Evolutionary conservation across 2,329 filamentous ascomycete genomes (phyloP), one percentile per base, ranked within the genome.

Genomic region (Aureobasidium lini): DNA sequence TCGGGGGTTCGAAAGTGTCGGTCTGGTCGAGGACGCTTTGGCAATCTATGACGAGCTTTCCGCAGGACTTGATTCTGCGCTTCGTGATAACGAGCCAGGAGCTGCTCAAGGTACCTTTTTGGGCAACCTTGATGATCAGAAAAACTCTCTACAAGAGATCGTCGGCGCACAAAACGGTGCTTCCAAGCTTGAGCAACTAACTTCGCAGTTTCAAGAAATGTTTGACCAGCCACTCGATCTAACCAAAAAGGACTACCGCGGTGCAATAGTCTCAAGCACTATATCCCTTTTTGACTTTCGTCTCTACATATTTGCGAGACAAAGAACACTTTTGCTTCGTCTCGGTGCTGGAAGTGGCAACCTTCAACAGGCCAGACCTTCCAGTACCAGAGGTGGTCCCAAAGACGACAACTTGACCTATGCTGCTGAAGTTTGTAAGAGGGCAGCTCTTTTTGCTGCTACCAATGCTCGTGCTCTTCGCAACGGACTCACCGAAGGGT

Each of bases 201-300:
- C 46, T 36, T 37, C 11, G 10, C 49, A 48, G 40, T 43, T 57
- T 36, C 29, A 49, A 37, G 58, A 65, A 59, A 49, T 64, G 16
- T 67, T 72, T 31, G 67, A 69, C 11, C 69, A 67, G 40, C 73
- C 73, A 1, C 70, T 77, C 18, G 70, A 71, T 59, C 67, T 71
- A 4, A 65, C 64, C 63, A 80, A 77, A 66, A 96, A 96, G 71
- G 82, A 89, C 1, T 99, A 97, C 70, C 84, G 93, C 54, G 90
- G 95, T 60, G 84, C 95, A 67, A 99, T 99, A 50, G 78, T 99
- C 40, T 87, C 89, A 13, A 99, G 95, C 75, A 89, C 96, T 64
- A 95, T 99, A 37, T 99, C 94, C 0, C 80, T 96, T 2, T 96
- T 97, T 69, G 94, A 99, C 72, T 97, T 99, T 71, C 82, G 90